These are phyloP conservation scores for Rhizopus stolonifer DNA, from an alignment of 371 early-diverging fungal species.

Conservation along the genomic window DNA sequence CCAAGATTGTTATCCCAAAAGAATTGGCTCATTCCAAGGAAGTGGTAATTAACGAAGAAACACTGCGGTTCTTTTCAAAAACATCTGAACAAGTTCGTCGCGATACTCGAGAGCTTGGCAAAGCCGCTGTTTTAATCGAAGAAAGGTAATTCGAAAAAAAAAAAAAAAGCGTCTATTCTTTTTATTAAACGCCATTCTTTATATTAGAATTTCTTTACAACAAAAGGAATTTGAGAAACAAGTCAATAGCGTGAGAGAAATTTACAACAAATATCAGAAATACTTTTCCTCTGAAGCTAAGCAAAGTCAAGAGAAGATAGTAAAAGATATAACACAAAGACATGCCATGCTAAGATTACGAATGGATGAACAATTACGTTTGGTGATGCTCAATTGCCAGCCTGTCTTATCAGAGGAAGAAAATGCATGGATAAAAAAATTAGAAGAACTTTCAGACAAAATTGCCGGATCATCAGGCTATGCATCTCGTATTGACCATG, in stretches of 20 bases:
- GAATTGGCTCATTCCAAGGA: constrained; percentile 35
- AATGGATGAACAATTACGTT: constrained; percentile 21
- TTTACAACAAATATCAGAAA: constrained; percentile 18
- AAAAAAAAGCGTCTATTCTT: background rate
- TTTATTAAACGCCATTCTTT: too few species aligned
- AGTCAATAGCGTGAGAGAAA: constrained; percentile 11
- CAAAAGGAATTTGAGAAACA: constrained; percentile 33
- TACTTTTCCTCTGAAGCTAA: constrained; percentile 12
- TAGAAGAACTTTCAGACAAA: constrained; percentile 18
- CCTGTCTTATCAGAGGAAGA: constrained; percentile 25
- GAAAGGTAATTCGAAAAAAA: constrained; percentile 11
- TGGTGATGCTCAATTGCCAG: constrained; percentile 18
- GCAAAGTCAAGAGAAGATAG: constrained; percentile 6
- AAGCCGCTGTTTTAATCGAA: constrained; percentile 18
- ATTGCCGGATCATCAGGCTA: constrained; percentile 19
- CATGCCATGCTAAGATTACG: constrained; percentile 23
- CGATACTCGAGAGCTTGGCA: constrained; percentile 22
- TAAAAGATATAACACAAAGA: constrained; percentile 13
- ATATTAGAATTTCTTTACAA: constrained; percentile 17
- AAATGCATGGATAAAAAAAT: constrained; percentile 17
- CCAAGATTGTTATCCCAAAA: constrained; percentile 35
- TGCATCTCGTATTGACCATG: constrained; percentile 15
- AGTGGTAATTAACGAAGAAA: constrained; percentile 42
- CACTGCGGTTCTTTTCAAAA: constrained; percentile 34
- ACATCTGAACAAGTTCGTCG: constrained; percentile 27